Conservation (phyloP, 805 yeast species). For the Saccharomyces mikatae region DNA sequence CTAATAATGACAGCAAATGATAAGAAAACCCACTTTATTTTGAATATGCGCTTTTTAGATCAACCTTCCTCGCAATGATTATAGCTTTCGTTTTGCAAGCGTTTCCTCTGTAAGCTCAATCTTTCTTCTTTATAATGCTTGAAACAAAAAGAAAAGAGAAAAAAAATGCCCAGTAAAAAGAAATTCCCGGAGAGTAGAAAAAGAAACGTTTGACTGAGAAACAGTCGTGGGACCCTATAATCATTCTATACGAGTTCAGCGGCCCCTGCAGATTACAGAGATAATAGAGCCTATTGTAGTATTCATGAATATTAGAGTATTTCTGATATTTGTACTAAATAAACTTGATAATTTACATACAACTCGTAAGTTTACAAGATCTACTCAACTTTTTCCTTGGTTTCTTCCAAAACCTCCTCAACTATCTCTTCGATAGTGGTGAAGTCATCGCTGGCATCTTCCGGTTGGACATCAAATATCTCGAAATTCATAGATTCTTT, state of each 20-base stretch:
- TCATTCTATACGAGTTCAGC: not conserved
- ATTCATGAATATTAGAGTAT: not conserved
- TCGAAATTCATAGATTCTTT: constrained; percentile 22
- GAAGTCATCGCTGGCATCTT: constrained; percentile 41
- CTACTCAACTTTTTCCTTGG: constrained; percentile 49
- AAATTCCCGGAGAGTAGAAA: not conserved
- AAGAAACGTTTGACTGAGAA: not conserved
- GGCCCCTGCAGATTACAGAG: not conserved
- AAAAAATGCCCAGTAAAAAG: not conserved
- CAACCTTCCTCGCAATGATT: not conserved
- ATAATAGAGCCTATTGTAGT: not conserved
- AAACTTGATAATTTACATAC: not conserved
- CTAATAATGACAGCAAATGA: not conserved
- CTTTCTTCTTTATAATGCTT: not conserved
- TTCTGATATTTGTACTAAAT: not conserved
- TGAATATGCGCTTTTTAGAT: not conserved
- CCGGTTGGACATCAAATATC: constrained; percentile 36
- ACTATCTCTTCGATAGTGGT: constrained; percentile 70
- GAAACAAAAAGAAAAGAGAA: not conserved
- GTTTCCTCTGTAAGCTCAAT: not conserved
- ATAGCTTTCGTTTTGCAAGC: not conserved
- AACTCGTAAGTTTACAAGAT: not conserved
- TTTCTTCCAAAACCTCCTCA: constrained; percentile 66
- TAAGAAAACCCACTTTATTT: not conserved
- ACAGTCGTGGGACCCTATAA: not conserved